Percentiles rank a stretch among this genome's conserved stretches.
Conservation (phyloP, 768 basidiomycete species). For the Psilocybe tampanensis region DNA sequence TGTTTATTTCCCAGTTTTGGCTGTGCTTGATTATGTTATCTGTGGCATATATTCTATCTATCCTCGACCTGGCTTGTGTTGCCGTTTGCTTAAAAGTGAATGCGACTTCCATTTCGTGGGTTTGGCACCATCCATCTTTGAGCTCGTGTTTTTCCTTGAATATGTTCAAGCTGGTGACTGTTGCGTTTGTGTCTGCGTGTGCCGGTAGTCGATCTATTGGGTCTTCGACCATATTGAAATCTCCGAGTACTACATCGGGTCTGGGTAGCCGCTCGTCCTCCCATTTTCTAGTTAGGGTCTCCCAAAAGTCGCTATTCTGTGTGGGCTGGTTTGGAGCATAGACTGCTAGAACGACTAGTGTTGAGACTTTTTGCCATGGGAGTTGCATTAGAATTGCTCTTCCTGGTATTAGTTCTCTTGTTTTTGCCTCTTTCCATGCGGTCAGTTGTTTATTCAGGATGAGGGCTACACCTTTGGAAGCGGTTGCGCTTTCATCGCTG, state of each 20-base stretch:
- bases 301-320: constrained; percentile 34
- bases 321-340: constrained; percentile 34
- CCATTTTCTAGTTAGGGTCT: background rate
- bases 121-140: constrained; percentile 31
- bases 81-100: constrained; percentile 28
- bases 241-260: constrained; percentile 36
- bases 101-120: constrained; percentile 16
- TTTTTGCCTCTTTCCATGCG: constrained; percentile 12
- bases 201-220: constrained; percentile 34
- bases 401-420: constrained; percentile 24
- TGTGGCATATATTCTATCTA: constrained; percentile 36
- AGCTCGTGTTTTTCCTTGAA: constrained; percentile 23
- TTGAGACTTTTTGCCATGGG: constrained; percentile 14
- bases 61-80: constrained; percentile 23
- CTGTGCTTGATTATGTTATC: constrained; percentile 5
- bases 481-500: constrained; percentile 14
- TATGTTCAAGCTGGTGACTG: constrained; percentile 14
- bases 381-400: constrained; percentile 14
- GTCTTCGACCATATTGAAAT: constrained; percentile 44
- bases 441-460: constrained; percentile 33
- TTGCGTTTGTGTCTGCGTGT: constrained; percentile 10
- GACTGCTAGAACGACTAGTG: constrained; percentile 28
- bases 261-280: background rate
- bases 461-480: constrained; percentile 33
- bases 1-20: constrained; percentile 26